Base-by-base conservation (phyloP, 75 land plant genomes). In the Gnetum montanum region DNA sequence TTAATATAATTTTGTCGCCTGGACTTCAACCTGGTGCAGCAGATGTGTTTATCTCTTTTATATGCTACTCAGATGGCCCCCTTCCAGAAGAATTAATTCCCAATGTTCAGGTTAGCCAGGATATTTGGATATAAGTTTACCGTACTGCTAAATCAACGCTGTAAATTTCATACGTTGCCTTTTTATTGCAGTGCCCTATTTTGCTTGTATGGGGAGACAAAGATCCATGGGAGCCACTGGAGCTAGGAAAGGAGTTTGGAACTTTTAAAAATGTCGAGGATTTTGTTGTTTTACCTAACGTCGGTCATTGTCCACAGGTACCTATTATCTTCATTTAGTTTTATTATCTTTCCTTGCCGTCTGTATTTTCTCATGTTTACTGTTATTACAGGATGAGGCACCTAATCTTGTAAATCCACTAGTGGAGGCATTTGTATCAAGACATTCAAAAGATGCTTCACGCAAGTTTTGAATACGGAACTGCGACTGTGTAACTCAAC, bases 271-370 rank as follows among this genome's bases (percentile, higher is more conserved):
- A 83, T 58, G 99, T 95, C 0, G 99, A 95, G 54, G 99, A 95
- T 27, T 95, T 95, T 60, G 54, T 91, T 52, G 82, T 70, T 47
- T 82, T 95, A 15, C 89, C 97, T 13, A 66, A 90, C 70, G 99
- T 86, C 68, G 99, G 99, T 19, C 99, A 95, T 46, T 95, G 99
- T 55, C 99, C 99, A 57, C 99, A 95, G 97, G 99, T 95, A 37
- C 15, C 63, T 34, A n/a, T 4, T 31, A 16, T 31, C 15, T 16
- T 11, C 13, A 45, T 43, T 41, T 38, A 58, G 27, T 54, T 29
- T 45, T 36, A 23, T 61, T 56, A 45, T 24, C 49, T 66, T 13
- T 45, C 11, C 2, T 46, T 31, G 18, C 5, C 30, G 30, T 4
- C 29, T 31, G n/a, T n/a, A n/a, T 28, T 18, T 61, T 8, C 22